These are phyloP conservation scores for Orbilia brochopaga DNA, from an alignment of 2,329 filamentous ascomycete genomes.

Conservation along the genomic window DNA sequence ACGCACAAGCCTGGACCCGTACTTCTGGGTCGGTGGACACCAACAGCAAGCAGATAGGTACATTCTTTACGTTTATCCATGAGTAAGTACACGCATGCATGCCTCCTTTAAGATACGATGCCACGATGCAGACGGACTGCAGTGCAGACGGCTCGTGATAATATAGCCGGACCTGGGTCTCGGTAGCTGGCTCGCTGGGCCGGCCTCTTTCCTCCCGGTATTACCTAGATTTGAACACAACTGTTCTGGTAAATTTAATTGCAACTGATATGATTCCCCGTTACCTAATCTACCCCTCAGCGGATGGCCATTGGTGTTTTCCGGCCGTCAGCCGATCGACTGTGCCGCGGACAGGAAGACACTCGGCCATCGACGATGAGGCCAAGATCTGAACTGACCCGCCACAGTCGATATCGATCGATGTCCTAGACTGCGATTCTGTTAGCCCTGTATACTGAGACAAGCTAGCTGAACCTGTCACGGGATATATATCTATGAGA, in stretches of 20 bases:
- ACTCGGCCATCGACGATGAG: neutral
- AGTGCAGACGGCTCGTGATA: too few species aligned
- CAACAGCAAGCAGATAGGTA: too few species aligned
- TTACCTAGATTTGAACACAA: neutral
- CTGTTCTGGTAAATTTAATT: too few species aligned
- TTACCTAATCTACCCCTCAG: constrained; percentile 4
- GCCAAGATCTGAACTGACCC: neutral
- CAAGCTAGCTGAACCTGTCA: neutral
- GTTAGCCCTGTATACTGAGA: neutral
- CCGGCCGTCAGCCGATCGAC: too few species aligned
- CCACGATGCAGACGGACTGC: neutral
- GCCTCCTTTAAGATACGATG: neutral
- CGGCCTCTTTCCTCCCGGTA: neutral
- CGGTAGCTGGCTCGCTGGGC: too few species aligned
- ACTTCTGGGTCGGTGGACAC: neutral
- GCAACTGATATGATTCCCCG: neutral
- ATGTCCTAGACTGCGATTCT: neutral
- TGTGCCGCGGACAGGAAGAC: too few species aligned
- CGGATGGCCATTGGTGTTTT: too few species aligned
- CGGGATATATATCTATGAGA: neutral
- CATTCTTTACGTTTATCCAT: neutral
- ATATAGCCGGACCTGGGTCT: too few species aligned
- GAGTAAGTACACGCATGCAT: neutral
- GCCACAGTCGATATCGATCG: constrained; percentile 4
- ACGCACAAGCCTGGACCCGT: too few species aligned